These are phyloP conservation scores for Bretziella fagacearum DNA, from an alignment of 2,329 filamentous ascomycete genomes.

Conservation along the genomic window DNA sequence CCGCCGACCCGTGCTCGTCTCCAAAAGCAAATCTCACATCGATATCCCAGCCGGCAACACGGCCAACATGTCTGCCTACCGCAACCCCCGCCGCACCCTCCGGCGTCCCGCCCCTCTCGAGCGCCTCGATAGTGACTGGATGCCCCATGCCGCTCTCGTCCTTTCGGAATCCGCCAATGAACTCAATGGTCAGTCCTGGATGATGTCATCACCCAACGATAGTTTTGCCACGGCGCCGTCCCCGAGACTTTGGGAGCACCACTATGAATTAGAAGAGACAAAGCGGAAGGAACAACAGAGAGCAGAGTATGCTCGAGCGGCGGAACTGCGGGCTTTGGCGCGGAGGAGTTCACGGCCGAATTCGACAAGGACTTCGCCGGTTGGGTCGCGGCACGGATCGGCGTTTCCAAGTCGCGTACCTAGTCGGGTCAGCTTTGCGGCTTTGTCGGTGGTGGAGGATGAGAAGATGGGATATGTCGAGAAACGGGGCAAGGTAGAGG, in stretches of 20 bases:
- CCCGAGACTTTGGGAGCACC: slow-evolving; percentile 25
- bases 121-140: slow-evolving; percentile 43
- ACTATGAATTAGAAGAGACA: slow-evolving; percentile 24
- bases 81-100: neutral
- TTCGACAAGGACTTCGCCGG: neutral
- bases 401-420: slow-evolving; percentile 28
- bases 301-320: neutral
- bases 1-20: slow-evolving; percentile 21
- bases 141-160: slow-evolving; percentile 44
- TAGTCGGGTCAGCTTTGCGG: slow-evolving; percentile 29
- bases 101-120: slow-evolving; percentile 19
- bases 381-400: slow-evolving; percentile 5
- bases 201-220: slow-evolving; percentile 37
- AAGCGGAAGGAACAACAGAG: slow-evolving; percentile 30
- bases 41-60: slow-evolving; percentile 21
- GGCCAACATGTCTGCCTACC: neutral
- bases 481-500: neutral
- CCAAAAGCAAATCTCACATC: slow-evolving; percentile 47
- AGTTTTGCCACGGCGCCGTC: slow-evolving; percentile 18
- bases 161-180: slow-evolving; percentile 46
- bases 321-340: slow-evolving; percentile 3
- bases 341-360: slow-evolving; percentile 7
- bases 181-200: slow-evolving; percentile 52
- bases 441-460: slow-evolving; percentile 2
- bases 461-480: neutral